Evolutionary conservation across 2,329 filamentous ascomycete genomes (phyloP), one percentile per base, ranked within the genome.

Genomic region (Cercospora sp.): DNA sequence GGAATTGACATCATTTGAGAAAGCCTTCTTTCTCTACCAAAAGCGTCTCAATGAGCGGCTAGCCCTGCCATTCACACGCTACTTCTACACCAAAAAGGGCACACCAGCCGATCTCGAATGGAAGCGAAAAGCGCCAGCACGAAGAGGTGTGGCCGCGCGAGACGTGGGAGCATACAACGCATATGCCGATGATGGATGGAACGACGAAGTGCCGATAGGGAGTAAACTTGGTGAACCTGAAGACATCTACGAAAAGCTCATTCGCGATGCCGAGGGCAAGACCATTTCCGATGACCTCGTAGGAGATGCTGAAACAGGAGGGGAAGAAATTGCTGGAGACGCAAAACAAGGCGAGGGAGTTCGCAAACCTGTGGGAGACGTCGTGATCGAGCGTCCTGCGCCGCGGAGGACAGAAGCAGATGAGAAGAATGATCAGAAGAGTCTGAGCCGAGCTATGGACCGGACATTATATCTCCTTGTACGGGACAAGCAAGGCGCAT

Each of bases 21-120:
- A 93, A 77, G 86, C 94, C 71, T 98, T 91, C 82, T 97, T 91
- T 85, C 93, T 99, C 79, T 99, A 99, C 83, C 95, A 99, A 83
- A 94, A 94, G 76, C 93, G 95, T 13, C 86, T 99, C 69, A 97
- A 98, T 81, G 95, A 99, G 85, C 91, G 95, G 53, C 86, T 97
- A 63, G 89, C 90, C 21, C 86, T 95, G 4, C 92, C 94, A 1
- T 99, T 98, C 80, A 91, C 91, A 66, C 89, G 91, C 73, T 91
- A 91, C 79, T 95, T 98, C 82, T 99, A 97, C 86, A 97, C 94
- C 87, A 97, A 97, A 84, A 89, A 89, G 74, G 92, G 92, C 77
- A 97, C 94, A 10, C 90, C 93, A 1, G 86, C 88, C 8, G 91
- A 94, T 73, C 84, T 93, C 61, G 94, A 97, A 82, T 98, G 93